Evolutionary conservation across 768 basidiomycete species (phyloP), one percentile per base, ranked within the genome.

Genomic region (Harrya chromipes): DNA sequence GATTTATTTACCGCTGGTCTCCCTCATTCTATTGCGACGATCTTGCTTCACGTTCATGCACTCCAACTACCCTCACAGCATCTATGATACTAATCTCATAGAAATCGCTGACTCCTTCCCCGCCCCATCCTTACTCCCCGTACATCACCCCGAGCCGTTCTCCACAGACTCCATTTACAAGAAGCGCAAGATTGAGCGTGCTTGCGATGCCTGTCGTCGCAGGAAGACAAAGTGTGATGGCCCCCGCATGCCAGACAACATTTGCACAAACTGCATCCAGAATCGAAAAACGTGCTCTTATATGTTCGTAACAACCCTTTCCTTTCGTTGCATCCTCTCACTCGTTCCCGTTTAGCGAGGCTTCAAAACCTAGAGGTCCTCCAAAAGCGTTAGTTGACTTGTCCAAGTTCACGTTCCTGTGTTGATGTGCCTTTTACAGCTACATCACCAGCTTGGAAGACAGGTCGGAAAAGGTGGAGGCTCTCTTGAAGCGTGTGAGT

Each of bases 141-240:
- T 53, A 0, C 55, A 56, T n/a, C 56, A 53, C 14, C 0, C 55
- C 0, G 43, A 48, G 0, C 38, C 43, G 0, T 54, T 47, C 40
- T 21, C 59, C 0, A 6, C 46, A 20, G 65, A 63, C 6, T 20
- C 67, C 2, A n/a, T 50, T 6, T 65, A 51, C 58, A 67, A 73
- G 66, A 76, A 70, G 46, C 74, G 74, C 34, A 79, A 74, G 61
- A 70, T 75, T 16, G 77, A 80, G 29, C 71, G 82, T 16, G 81
- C 82, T 11, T 84, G 83, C 53, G 83, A 84, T 57, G 72, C 70
- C 26, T 84, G 83, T 56, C 69, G 83, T 14, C 71, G 77, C 27
- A 74, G 76, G 38, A 84, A 84, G 64, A 79, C 78, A 35, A 78
- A 75, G 57, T 84, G 83, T 57, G 81, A 84, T 60, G 82, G 82